Base-by-base conservation (phyloP, 129 eudicot genomes). In the Escallonia rubra region DNA sequence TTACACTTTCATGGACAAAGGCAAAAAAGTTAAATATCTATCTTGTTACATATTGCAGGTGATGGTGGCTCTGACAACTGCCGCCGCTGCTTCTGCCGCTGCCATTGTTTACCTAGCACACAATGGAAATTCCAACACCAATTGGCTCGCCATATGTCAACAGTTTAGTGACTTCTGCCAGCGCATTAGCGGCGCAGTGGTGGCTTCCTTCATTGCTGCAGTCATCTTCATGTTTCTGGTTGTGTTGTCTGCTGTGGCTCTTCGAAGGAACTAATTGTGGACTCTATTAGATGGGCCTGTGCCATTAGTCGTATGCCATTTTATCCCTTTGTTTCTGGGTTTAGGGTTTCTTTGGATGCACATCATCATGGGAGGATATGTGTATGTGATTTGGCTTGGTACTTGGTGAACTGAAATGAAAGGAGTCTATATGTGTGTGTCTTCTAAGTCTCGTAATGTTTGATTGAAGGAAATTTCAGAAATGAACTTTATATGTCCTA, bases 81-180 rank as follows among this genome's bases (percentile, higher is more conserved):
- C 91, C 3, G 91, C 82, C 8, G 97, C 91, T 15, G 80, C 91
- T 1, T 86, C 91, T n/a, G 86, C 95, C 7, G 86, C 90, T 54
- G 78, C 97, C 1, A 90, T 90, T 1, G 87, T 87, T 38, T 90
- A 90, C 80, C 80, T 90, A 71, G 95, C 95, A 0, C 97, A 87
- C 66, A 87, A 90, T 13, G 97, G 97, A 41, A 86, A 90, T 66
- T 57, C 89, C 0, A 52, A 78, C 67, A 79, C 85, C 8, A 87
- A 84, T 9, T 90, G 95, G 97, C 59, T 72, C 23, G 87, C 97
- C 11, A 87, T 90, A 12, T 90, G 97, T 63, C 85, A 77, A 6
- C 97, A 90, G 61, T 90, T 90, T 42, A 52, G 60, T 6, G 88
- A 80, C 62, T 90, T 87, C 72, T 90, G 97, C 78, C 87, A 82